Conservation (phyloP, 257 asterid species). For the Prunella vulgaris region DNA sequence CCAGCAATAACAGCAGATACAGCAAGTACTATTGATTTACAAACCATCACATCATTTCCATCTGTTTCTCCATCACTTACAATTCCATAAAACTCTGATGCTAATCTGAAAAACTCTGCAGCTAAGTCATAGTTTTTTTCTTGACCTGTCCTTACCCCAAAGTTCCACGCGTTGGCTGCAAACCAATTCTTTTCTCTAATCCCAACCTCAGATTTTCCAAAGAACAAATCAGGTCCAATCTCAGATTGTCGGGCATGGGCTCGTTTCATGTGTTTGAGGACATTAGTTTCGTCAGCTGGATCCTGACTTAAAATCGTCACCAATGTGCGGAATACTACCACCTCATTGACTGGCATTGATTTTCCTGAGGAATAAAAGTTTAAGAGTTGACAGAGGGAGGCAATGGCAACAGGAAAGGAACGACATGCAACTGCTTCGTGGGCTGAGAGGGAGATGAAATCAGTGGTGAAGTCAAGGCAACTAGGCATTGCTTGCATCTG, state of each 20-base stretch:
- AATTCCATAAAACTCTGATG: conserved; percentile 63
- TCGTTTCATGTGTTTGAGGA: conserved; percentile 66
- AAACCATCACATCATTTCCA: conserved; percentile 49
- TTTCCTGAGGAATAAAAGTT: conserved; percentile 60
- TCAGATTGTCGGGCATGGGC: conserved; percentile 60
- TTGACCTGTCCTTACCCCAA: conserved; percentile 73
- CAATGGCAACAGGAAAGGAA: conserved; percentile 66
- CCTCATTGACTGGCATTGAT: conserved; percentile 72
- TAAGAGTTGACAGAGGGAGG: conserved; percentile 71
- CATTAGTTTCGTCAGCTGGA: conserved; percentile 44
- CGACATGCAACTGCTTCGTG: conserved; percentile 87
- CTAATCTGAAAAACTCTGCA: conserved; percentile 72
- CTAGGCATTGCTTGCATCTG: conserved; percentile 92
- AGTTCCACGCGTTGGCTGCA: conserved; percentile 80
- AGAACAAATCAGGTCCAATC: conserved; percentile 59
- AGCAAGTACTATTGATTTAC: conserved; percentile 63
- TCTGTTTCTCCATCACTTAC: conserved; percentile 50
- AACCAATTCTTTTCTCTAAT: conserved; percentile 88
- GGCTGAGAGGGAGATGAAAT: conserved; percentile 85
- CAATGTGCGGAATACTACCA: conserved; percentile 73
- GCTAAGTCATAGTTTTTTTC: conserved; percentile 49
- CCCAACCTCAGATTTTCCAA: conserved; percentile 81
- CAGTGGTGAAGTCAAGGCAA: conserved; percentile 88
- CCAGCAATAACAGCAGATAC: conserved; percentile 71
- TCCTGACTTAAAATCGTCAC: conserved; percentile 64